Conservation (phyloP, 352 stramenopile species). For the Globisporangium sylvaticum region DNA sequence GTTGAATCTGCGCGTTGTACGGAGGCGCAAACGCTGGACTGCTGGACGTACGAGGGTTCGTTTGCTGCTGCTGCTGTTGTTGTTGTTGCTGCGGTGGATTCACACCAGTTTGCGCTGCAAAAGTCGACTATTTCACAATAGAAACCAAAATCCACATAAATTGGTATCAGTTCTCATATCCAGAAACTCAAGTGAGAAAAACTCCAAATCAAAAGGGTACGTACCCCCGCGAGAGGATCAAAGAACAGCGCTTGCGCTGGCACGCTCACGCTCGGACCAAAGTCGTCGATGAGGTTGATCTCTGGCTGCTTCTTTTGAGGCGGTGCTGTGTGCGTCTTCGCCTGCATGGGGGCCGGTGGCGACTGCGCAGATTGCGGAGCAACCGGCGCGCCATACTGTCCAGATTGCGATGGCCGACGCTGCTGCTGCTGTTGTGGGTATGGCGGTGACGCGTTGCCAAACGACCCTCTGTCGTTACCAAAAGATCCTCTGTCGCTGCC, state of each 20-base stretch:
- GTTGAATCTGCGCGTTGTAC: constrained; percentile 6
- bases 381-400: not conserved
- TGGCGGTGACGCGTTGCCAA: constrained; percentile 16
- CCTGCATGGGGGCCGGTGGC: not conserved
- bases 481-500: constrained; percentile 18
- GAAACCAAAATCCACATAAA: not conserved
- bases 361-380: not conserved
- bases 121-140: constrained; percentile 23
- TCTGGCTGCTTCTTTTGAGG: constrained; percentile 44
- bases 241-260: constrained; percentile 70
- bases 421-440: constrained; percentile 20
- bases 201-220: constrained; percentile 10
- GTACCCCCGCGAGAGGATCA: constrained; percentile 61
- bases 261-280: constrained; percentile 51
- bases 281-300: constrained; percentile 80
- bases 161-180: not conserved
- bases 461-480: constrained; percentile 21
- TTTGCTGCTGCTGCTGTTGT: constrained; percentile 17
- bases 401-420: not conserved
- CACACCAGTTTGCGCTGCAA: constrained; percentile 16
- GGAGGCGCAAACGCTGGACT: constrained; percentile 23
- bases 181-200: not conserved
- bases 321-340: not conserved
- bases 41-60: constrained; percentile 21
- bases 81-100: constrained; percentile 16